These are phyloP conservation scores for Xerocomellus intermedius DNA, from an alignment of 768 basidiomycete species.

Conservation along the genomic window DNA sequence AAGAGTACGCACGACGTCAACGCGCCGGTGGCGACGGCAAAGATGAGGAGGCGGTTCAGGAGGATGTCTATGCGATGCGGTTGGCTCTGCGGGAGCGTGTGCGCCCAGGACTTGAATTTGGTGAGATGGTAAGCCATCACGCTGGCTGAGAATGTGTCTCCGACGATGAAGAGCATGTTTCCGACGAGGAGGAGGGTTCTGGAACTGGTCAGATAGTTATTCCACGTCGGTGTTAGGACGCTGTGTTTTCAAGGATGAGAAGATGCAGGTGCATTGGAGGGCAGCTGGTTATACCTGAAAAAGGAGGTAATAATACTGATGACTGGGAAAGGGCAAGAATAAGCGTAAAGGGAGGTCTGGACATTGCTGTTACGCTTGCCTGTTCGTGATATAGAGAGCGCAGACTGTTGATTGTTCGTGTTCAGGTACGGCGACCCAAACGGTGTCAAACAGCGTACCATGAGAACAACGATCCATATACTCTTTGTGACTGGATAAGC, in stretches of 20 bases:
- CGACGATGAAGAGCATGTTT: slow-evolving; percentile 25
- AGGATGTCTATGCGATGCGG: slow-evolving; percentile 20
- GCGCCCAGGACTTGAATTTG: slow-evolving; percentile 11
- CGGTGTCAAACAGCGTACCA: slow-evolving; percentile 9
- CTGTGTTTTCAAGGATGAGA: slow-evolving; percentile 2
- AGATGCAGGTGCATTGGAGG: background rate
- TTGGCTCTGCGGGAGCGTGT: background rate
- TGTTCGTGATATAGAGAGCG: slow-evolving; percentile 22
- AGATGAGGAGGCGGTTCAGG: slow-evolving; percentile 23
- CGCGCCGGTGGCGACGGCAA: slow-evolving; percentile 27
- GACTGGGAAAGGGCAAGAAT: background rate
- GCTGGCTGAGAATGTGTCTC: slow-evolving; percentile 21
- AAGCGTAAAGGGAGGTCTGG: background rate
- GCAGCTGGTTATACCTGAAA: slow-evolving; percentile 13
- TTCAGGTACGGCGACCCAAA: background rate
- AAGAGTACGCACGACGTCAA: slow-evolving; percentile 21
- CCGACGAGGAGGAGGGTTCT: slow-evolving; percentile 15
- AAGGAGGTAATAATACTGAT: slow-evolving; percentile 14
- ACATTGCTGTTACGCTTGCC: slow-evolving; percentile 1
- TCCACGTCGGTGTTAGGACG: slow-evolving; percentile 10
- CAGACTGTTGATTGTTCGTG: slow-evolving; percentile 1
- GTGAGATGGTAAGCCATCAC: slow-evolving; percentile 24
- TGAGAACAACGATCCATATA: slow-evolving; percentile 15
- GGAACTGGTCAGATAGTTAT: background rate
- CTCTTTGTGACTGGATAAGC: slow-evolving; percentile 14